Conservation (phyloP, 768 basidiomycete genomes). For the Leccinum boreale region DNA sequence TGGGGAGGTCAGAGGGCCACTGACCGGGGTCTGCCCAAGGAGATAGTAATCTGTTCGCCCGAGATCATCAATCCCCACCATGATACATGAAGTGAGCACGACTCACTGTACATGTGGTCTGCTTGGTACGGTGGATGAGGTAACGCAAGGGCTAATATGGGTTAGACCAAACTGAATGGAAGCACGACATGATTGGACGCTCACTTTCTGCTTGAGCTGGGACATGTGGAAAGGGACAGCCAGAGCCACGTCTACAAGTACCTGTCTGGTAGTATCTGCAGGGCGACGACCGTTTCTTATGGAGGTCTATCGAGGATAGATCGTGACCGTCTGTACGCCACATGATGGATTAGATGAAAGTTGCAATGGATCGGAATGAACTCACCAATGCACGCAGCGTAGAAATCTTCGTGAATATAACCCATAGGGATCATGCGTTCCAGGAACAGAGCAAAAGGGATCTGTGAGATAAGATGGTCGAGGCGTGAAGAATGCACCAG, state of each 20-base stretch:
- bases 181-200: not conserved
- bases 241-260: slow-evolving; percentile 25
- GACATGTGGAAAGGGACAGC: slow-evolving; percentile 26
- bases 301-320: not conserved
- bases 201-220: slow-evolving; percentile 16
- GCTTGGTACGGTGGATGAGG: slow-evolving; percentile 12
- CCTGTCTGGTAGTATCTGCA: slow-evolving; percentile 29
- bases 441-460: slow-evolving; percentile 2
- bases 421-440: slow-evolving; percentile 9
- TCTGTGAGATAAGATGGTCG: not conserved
- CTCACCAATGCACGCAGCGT: slow-evolving; percentile 16
- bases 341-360: slow-evolving; percentile 8
- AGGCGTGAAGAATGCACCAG: not conserved
- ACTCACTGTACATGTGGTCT: slow-evolving; percentile 21
- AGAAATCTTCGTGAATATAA: slow-evolving; percentile 15
- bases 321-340: slow-evolving; percentile 12
- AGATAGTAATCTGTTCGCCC: slow-evolving; percentile 18
- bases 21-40: slow-evolving; percentile 16
- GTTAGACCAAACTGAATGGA: slow-evolving; percentile 9
- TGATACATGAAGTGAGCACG: not conserved
- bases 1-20: slow-evolving; percentile 16
- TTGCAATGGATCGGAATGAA: not conserved
- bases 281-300: slow-evolving; percentile 6
- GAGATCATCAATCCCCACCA: slow-evolving; percentile 4
- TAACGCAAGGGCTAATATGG: slow-evolving; percentile 5